phyloP scores from a whole-genome alignment of 495 filamentous ascomycete genomes.

The Penicillium diatomitis region DNA sequence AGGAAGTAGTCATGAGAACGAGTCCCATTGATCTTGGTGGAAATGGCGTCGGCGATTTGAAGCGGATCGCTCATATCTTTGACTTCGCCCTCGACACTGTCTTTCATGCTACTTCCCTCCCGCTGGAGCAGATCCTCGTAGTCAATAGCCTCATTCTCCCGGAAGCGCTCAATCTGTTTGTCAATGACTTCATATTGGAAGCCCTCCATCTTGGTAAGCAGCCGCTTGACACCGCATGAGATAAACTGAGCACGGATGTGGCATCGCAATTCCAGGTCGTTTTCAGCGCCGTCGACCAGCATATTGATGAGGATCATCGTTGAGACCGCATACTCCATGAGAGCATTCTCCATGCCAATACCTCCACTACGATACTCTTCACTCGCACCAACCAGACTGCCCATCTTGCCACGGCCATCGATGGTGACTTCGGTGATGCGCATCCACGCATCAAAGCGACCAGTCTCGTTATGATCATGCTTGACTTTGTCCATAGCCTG shows the following conservation, averaged over 20 bases:
- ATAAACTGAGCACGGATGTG: constrained; percentile 96
- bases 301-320: constrained; percentile 95
- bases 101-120: constrained; percentile 82
- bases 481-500: constrained; percentile 92
- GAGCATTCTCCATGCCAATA: constrained; percentile 95
- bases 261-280: constrained; percentile 80
- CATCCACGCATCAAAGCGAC: constrained; percentile 98
- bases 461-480: constrained; percentile 80
- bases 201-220: constrained; percentile 92
- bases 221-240: constrained; percentile 89
- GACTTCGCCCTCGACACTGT: constrained; percentile 80
- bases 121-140: constrained; percentile 94
- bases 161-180: constrained; percentile 93
- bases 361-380: constrained; percentile 96
- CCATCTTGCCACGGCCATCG: constrained; percentile 97
- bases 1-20: constrained; percentile 92
- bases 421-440: constrained; percentile 95
- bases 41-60: constrained; percentile 91
- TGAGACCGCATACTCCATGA: constrained; percentile 98
- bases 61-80: constrained; percentile 91
- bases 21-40: constrained; percentile 72
- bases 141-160: constrained; percentile 90
- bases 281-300: constrained; percentile 84
- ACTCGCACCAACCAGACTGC: constrained; percentile 89
- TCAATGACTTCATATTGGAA: constrained; percentile 98